These are phyloP conservation scores for Magnusiomyces suaveolens DNA, from an alignment of 1,139 yeast genomes.

Conservation along the genomic window DNA sequence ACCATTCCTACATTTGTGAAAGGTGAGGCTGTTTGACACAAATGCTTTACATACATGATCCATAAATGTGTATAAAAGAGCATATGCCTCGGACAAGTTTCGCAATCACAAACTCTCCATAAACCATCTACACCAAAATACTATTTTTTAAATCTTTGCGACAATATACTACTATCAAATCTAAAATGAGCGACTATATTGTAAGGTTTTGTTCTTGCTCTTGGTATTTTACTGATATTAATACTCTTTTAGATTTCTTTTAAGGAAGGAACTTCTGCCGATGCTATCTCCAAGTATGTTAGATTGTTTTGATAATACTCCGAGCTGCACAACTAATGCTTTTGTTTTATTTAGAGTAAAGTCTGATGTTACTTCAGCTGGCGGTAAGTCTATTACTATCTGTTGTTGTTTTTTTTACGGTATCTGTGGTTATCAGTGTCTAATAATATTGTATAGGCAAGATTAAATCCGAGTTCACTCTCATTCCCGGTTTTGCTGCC, in stretches of 20 bases:
- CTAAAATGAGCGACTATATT: not conserved
- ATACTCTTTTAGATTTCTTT: not conserved
- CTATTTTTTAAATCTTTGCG: not conserved
- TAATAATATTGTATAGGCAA: conserved; percentile 13
- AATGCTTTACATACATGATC: too few relatives aligned
- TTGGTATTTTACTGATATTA: not conserved
- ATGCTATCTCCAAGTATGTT: conserved; percentile 1
- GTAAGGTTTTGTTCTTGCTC: not conserved
- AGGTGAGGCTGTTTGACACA: too few relatives aligned
- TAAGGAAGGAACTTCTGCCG: conserved; percentile 1
- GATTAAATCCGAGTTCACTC: conserved; percentile 24
- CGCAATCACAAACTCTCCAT: too few relatives aligned
- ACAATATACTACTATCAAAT: not conserved
- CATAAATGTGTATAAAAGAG: too few relatives aligned
- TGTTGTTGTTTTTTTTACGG: not conserved
- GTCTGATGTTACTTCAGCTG: not conserved
- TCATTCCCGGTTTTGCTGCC: conserved; percentile 28
- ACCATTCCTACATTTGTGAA: too few relatives aligned
- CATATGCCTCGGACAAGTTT: too few relatives aligned
- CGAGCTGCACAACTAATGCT: not conserved
- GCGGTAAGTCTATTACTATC: not conserved
- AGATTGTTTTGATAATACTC: too few relatives aligned
- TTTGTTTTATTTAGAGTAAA: not conserved
- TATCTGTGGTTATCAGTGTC: not conserved
- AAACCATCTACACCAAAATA: not conserved